Base-by-base conservation (phyloP, 208 protist genomes). In the Wallacemonas sp. region DNA sequence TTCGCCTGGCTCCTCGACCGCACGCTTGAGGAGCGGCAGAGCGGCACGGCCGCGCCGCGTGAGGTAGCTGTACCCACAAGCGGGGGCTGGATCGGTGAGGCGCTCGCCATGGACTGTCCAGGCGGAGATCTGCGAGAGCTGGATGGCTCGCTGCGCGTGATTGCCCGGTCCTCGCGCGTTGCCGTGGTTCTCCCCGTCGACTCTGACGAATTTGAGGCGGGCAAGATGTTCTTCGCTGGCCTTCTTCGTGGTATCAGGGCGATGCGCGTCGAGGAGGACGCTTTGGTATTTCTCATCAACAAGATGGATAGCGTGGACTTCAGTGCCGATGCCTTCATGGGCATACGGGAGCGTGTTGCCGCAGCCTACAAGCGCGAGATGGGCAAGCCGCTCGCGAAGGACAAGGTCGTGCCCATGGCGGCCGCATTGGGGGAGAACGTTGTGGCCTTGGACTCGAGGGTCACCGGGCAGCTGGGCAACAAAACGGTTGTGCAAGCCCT, bases 1-100 rank as follows among this genome's bases (percentile, higher is more conserved):
- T 58, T 42, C n/a, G 51, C 51, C 12, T 58, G 51, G 51, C 12
- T 58, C 15, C 51, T 58, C 31, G 51, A 58, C 24, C 51, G 51
- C 17, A 39, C 51, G 2, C 14, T 58, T 8, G 30, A 58, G 8
- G 51, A 58, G 31, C 51, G 51, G 4, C 30, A 15, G 51, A 14
- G 41, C 51, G 51, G 36, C 24, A 58, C 51, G 8, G 26, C 51
- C 15, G 31, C 26, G 22, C 51, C 51, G 26, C 51, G 51, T 19
- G 51, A 58, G 51, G 9, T 17, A 6, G 30, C 41, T 6, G 22
- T 58, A 6, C 15, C 26, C 2, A 39, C 24, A 14, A 42, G 17
- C 28, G 26, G 30, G 11, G 26, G 28, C 30, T 26, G 12, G 8
- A 24, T 14, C 30, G 2, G 51, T 5, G 30, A 39, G 17, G 12